Evolutionary conservation across 2,329 filamentous ascomycete species (phyloP), one percentile per base, ranked within the genome.

Genomic region (Diaporthe eres): DNA sequence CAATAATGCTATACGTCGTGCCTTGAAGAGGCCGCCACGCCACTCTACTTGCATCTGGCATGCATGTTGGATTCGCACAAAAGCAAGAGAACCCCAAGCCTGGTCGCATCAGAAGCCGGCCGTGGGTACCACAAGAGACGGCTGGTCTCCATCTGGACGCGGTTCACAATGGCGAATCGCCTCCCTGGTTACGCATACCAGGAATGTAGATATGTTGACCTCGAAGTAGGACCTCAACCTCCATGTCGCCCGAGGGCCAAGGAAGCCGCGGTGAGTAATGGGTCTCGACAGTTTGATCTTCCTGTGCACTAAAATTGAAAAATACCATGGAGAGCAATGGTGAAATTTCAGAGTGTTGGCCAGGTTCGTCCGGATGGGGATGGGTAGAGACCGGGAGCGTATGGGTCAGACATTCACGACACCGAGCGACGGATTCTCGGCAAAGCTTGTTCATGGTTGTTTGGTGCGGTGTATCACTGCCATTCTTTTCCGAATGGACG

Each of bases 291-390:
- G 77, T 80, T 92, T 85, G 79, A 87, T 95, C 91, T 95, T 89
- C 93, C 93, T 95, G 87, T 89, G 89, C 90, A 91, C 91, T 91
- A 95, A 95, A 95, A 95, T 94, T 93, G 93, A 94, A 91, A 92
- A 88, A 89, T 87, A 92, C 92, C 92, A 95, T 88, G 86, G 91
- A 81, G 65, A 70, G 88, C 84, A 86, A 85, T 85, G 89, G 91
- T 91, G 22, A 90, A 88, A 90, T 91, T 89, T 94, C 94, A 93
- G 93, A 95, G 93, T 95, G 93, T 94, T 94, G 92, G 90, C 89
- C 92, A 94, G 92, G 90, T 51, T 71, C 42, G 58, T 68, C 57
- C 73, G 47, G 68, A 28, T 13, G n/a, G 55, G 28, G 3, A 4
- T n/a, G 15, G 61, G 19, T 7, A 37, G 28, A 10, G 34, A 68